phyloP scores from a whole-genome alignment of 352 stramenopile genomes.

The Phytophthora fragariae region DNA sequence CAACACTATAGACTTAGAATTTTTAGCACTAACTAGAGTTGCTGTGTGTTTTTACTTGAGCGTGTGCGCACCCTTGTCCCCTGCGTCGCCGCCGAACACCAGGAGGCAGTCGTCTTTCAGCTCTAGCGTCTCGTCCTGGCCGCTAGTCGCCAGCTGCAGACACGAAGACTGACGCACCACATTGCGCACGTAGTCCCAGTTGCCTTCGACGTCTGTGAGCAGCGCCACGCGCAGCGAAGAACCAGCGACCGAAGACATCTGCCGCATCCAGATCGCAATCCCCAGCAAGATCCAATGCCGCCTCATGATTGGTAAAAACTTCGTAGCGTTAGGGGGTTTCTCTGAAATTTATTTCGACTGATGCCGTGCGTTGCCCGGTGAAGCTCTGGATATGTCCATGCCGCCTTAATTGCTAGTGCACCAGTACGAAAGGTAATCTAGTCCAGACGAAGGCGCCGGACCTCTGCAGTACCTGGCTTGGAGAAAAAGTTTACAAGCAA shows the following conservation, averaged over 20 bases:
- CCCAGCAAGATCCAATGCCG: constrained; percentile 9
- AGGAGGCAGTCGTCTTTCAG: constrained; percentile 80
- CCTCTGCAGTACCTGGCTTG: too few relatives aligned
- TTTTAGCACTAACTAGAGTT: not conserved
- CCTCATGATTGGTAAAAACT: not conserved
- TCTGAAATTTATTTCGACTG: too few relatives aligned
- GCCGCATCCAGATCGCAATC: constrained; percentile 14
- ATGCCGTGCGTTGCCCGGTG: too few relatives aligned
- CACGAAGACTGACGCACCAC: constrained; percentile 68
- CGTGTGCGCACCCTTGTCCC: constrained; percentile 92
- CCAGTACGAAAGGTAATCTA: too few relatives aligned
- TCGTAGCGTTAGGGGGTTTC: too few relatives aligned
- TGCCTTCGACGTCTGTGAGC: constrained; percentile 84
- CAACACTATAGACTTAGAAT: constrained; percentile 6
- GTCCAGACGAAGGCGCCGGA: too few relatives aligned
- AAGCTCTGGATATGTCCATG: too few relatives aligned
- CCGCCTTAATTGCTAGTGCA: too few relatives aligned
- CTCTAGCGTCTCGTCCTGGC: constrained; percentile 50
- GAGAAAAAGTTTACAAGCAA: too few relatives aligned
- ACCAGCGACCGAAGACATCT: not conserved
- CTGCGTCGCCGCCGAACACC: constrained; percentile 91
- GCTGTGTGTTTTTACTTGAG: constrained; percentile 52
- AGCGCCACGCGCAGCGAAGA: constrained; percentile 62
- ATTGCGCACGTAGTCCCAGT: constrained; percentile 81
- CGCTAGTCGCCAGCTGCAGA: constrained; percentile 47